These are phyloP conservation scores for Pythium plurisporium DNA, from an alignment of 352 stramenopile genomes.

Conservation along the genomic window DNA sequence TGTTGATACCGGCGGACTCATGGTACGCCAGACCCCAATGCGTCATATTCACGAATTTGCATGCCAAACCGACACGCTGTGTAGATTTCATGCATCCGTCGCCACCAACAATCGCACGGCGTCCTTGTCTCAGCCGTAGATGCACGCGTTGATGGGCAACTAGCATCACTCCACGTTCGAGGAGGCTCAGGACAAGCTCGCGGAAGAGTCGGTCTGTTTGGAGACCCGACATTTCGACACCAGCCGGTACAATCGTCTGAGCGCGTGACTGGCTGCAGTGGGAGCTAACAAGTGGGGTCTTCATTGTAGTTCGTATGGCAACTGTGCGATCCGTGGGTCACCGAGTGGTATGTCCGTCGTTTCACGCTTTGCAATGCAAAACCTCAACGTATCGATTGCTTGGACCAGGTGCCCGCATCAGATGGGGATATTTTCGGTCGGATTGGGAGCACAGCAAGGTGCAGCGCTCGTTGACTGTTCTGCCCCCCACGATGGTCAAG, in stretches of 20 bases:
- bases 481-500: background rate
- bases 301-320: constrained; percentile 3
- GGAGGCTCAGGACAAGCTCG: background rate
- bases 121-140: constrained; percentile 1
- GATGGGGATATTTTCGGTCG: constrained; percentile 4
- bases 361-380: background rate
- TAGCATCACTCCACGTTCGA: background rate
- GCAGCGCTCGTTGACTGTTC: constrained; percentile 7
- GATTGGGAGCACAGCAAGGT: constrained; percentile 1
- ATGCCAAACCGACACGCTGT: background rate
- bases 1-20: background rate
- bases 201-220: background rate
- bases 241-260: too few relatives aligned
- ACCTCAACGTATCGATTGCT: background rate
- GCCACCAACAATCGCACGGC: background rate
- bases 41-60: background rate
- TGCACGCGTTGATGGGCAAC: background rate
- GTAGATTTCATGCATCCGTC: constrained; percentile 13
- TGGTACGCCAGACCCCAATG: background rate
- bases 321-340: constrained; percentile 15
- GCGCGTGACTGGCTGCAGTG: too few relatives aligned
- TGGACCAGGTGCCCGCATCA: background rate
- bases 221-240: background rate
- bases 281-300: background rate
- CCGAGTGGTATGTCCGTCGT: constrained; percentile 22